A percentile compares a stretch with the other conserved stretches of the same genome.
Evolutionary conservation across 371 early-diverging fungal genomes (phyloP).

Genomic region (Mucor sp.): DNA sequence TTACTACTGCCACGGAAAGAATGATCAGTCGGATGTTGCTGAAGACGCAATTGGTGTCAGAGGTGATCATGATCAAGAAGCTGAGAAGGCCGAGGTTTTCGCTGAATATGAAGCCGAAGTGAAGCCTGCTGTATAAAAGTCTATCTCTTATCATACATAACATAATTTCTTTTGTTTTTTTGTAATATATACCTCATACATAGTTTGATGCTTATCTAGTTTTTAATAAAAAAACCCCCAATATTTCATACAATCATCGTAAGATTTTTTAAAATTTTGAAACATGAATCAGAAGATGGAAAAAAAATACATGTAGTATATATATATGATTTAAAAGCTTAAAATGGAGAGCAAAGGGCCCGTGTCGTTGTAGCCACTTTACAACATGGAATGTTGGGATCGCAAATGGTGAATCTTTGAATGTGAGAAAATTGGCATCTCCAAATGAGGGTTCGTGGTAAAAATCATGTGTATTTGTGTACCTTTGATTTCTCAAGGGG

Average conservation of each 20-base stretch:
- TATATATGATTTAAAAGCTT: not conserved
- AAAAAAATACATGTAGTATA: not conserved
- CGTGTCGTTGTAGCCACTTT: not conserved
- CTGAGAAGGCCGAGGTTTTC: conserved; percentile 63
- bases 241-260: not conserved
- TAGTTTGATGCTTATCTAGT: not conserved
- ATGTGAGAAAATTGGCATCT: not conserved
- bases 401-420: not conserved
- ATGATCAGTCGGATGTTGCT: conserved; percentile 28
- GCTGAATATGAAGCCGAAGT: conserved; percentile 25
- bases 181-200: not conserved
- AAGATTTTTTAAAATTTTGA: not conserved
- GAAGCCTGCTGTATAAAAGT: conserved; percentile 7
- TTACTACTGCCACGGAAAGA: conserved; percentile 33
- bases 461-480: not conserved
- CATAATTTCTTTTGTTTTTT: not conserved
- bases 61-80: not conserved
- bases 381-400: not conserved
- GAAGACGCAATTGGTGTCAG: conserved; percentile 33
- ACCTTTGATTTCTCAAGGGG: not conserved
- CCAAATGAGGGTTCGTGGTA: not conserved
- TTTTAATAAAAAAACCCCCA: not conserved
- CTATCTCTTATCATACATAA: not conserved
- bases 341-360: not conserved
- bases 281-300: not conserved